phyloP scores from a whole-genome alignment of 192 early-diverging fungal species.

The Podochytrium sp. region DNA sequence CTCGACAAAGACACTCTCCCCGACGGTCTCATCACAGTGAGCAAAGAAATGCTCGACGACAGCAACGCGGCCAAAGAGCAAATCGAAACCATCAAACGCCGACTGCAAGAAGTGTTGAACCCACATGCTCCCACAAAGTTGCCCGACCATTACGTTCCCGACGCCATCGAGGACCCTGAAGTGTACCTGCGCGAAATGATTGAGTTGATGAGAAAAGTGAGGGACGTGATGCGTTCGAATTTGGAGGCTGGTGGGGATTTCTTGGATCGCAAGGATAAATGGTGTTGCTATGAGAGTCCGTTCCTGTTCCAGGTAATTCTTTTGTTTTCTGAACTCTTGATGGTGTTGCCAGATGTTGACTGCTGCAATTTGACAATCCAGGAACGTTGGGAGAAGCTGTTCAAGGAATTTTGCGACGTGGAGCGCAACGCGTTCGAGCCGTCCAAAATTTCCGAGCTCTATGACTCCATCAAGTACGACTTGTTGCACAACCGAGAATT shows the following conservation, averaged over 20 bases:
- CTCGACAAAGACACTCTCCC: slow-evolving; percentile 63
- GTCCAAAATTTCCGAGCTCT: slow-evolving; percentile 88
- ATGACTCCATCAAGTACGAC: slow-evolving; percentile 96
- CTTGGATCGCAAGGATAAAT: slow-evolving; percentile 69
- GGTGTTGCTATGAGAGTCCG: slow-evolving; percentile 91
- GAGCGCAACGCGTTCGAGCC: slow-evolving; percentile 59
- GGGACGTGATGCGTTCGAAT: slow-evolving; percentile 80
- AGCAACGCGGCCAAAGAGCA: slow-evolving; percentile 93
- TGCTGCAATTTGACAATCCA: slow-evolving; percentile 20
- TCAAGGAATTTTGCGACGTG: slow-evolving; percentile 82
- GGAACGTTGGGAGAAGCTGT: slow-evolving; percentile 97
- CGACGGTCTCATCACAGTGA: slow-evolving; percentile 67
- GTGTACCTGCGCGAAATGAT: slow-evolving; percentile 70
- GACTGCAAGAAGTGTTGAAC: slow-evolving; percentile 73
- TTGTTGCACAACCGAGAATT: slow-evolving; percentile 93
- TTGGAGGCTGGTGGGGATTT: slow-evolving; percentile 63
- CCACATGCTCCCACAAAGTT: slow-evolving; percentile 34
- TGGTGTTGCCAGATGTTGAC: slow-evolving; percentile 20
- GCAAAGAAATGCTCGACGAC: slow-evolving; percentile 93
- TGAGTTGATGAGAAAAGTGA: slow-evolving; percentile 64
- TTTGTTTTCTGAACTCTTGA: background rate
- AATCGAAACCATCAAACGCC: slow-evolving; percentile 82
- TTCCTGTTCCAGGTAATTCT: slow-evolving; percentile 65
- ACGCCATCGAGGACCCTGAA: slow-evolving; percentile 31
- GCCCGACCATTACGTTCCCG: slow-evolving; percentile 31